Percentiles rank a stretch among this genome's conserved stretches.
Conservation (phyloP, 306 rosid species). For the Acacia acuminata region DNA sequence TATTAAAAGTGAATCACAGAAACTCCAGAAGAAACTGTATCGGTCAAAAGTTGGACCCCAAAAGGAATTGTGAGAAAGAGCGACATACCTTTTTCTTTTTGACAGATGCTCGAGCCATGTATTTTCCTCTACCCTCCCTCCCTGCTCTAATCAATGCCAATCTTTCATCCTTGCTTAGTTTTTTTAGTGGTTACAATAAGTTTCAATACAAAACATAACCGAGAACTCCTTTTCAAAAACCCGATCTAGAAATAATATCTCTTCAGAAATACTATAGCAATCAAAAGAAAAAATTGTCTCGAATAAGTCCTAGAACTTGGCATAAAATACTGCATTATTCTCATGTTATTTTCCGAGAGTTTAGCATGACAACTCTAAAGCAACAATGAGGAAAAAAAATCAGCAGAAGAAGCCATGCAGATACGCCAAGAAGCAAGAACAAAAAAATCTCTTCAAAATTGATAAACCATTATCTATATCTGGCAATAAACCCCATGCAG, state of each 20-base stretch:
- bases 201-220: not conserved
- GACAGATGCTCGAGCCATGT: constrained; percentile 67
- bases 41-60: not conserved
- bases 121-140: constrained; percentile 85
- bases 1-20: not conserved
- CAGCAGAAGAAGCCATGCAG: not conserved
- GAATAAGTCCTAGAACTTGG: not conserved
- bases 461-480: not conserved
- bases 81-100: constrained; percentile 73
- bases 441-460: too few relatives aligned
- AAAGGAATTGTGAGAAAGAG: not conserved
- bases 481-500: not conserved
- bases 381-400: not conserved
- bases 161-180: constrained; percentile 73
- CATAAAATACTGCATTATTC: not conserved
- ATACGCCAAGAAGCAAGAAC: not conserved
- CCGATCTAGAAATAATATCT: constrained; percentile 1
- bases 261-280: not conserved
- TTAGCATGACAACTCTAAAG: not conserved
- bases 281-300: not conserved
- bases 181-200: constrained; percentile 37
- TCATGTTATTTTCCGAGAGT: not conserved
- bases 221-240: not conserved
- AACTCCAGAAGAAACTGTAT: not conserved
- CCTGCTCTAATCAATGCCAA: constrained; percentile 73